Base-by-base conservation (phyloP, 306 rosid species). In the Delonix regia region DNA sequence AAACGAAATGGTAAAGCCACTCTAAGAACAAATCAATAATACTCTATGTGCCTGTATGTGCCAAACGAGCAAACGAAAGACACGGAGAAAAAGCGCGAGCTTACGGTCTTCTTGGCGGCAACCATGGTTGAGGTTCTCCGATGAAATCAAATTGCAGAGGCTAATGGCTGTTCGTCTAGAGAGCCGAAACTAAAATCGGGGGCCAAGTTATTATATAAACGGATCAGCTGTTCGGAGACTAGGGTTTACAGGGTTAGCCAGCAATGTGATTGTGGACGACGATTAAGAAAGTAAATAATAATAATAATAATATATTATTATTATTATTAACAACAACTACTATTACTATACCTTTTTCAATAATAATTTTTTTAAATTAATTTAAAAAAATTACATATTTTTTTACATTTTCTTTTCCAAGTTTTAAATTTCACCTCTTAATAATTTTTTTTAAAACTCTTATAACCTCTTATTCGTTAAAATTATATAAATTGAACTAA, bases 41-140 rank as follows among this genome's bases (percentile, higher is more conserved):
- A 16, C 21, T 48, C 7, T 21, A 14, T 48, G 53, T 3, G n/a
- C 52, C 52, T 11, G 52, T 47, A 15, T 12, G 52, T 47, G 6
- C 55, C 19, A 48, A 48, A 48, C 55, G 55, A 0, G 48, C 12
- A 44, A 10, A 44, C 15, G 48, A 0, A n/a, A 4, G 19, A 0
- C 0, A 42, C 0, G 2, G 49, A 49, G 56, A 49, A 14, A 59
- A 15, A 42, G 41, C 28, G 34, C 22, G 59, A 56, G 30, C 30
- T 73, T 16, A 83, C 86, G 0, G 86, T 83, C 55, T 83, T 83
- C 86, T 83, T 83, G 49, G 86, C 86, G 39, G 80, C 80, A 71
- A 78, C 86, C 83, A 78, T 83, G 30, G n/a, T 66, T 15, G 56
- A 49, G 18, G 10, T 16, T 39, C 53, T 19, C 12, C 12, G 70